Base-by-base conservation (phyloP, 257 asterid species). In the Anisodus tanguticus region DNA sequence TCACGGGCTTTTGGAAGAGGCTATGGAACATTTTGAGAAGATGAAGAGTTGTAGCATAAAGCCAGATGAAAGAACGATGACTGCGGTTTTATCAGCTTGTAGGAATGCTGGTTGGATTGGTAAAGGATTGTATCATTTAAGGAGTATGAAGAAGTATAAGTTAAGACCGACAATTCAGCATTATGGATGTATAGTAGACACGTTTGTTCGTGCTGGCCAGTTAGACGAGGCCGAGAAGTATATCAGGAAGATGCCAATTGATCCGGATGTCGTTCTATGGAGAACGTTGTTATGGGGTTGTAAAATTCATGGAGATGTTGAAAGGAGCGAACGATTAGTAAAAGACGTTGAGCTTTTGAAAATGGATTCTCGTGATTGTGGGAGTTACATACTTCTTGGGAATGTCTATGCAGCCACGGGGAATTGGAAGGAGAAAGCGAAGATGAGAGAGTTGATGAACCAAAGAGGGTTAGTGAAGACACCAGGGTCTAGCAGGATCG, bases 91-190 rank as follows among this genome's bases (percentile, higher is more conserved):
- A 58, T 86, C 84, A 4, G 86, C 88, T 26, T 86, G 80, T 78
- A 78, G 88, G 81, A 86, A 86, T 43, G 88, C 81, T 3, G 84
- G 81, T 66, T 86, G 62, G 57, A 67, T 86, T 43, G 62, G 78
- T 45, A 85, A 67, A 77, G 88, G 84, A 43, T 41, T 82, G 72
- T 82, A 60, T 59, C 85, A 58, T 80, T 62, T 83, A 39, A 81
- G 82, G 49, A 82, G 69, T 60, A 76, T 86, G 85, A 82, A 82
- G 84, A 86, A 86, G 80, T 82, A 83, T 37, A 83, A 80, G 79
- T 19, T 86, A 11, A 83, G 80, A 80, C 86, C 88, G 9, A 86
- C 86, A 4, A 70, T 86, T 67, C 85, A 79, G 74, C 88, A 83
- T 79, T 86, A 86, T 68, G 86, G 86, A 55, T 86, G 81, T 55